These are phyloP conservation scores for Phialophora chinensis DNA, from an alignment of 2,329 filamentous ascomycete species.

Conservation along the genomic window DNA sequence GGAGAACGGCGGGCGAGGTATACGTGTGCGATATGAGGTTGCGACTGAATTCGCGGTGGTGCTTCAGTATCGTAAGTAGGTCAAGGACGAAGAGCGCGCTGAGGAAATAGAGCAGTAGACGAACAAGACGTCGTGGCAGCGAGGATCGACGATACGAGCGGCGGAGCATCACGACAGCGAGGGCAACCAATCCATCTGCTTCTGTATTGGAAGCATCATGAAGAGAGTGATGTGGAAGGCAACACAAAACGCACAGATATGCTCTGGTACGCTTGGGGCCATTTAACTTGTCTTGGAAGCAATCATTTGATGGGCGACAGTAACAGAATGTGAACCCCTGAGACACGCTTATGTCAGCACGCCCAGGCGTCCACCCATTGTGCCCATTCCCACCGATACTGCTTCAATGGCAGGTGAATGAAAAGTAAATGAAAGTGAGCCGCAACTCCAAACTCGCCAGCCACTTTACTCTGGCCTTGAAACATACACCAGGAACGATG, in stretches of 20 bases:
- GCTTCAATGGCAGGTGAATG: not conserved
- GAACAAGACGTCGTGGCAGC: conserved; percentile 25
- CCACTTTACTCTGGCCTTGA: not conserved
- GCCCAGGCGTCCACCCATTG: too few relatives aligned
- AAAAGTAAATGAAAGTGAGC: not conserved
- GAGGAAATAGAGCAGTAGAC: conserved; percentile 25
- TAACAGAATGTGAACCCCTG: conserved; percentile 1
- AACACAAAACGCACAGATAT: not conserved
- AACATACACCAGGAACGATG: not conserved
- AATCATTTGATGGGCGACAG: not conserved
- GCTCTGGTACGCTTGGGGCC: not conserved
- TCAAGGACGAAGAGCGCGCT: conserved; percentile 33
- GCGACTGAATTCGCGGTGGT: conserved; percentile 35
- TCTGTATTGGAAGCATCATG: conserved; percentile 10
- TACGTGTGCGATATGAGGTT: conserved; percentile 35
- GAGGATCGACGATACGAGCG: conserved; percentile 34
- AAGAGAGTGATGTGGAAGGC: not conserved
- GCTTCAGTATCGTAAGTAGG: conserved; percentile 36
- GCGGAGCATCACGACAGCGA: conserved; percentile 30
- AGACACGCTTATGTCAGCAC: not conserved
- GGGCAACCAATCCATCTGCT: conserved; percentile 23
- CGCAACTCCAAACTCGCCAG: not conserved
- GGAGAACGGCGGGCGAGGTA: conserved; percentile 32
- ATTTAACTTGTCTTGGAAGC: conserved; percentile 19
- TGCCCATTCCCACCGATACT: too few relatives aligned